Percentiles rank a stretch among this genome's conserved stretches.
Conservation (phyloP, 2,329 filamentous ascomycete species). For the Cladophialophora psammophila region DNA sequence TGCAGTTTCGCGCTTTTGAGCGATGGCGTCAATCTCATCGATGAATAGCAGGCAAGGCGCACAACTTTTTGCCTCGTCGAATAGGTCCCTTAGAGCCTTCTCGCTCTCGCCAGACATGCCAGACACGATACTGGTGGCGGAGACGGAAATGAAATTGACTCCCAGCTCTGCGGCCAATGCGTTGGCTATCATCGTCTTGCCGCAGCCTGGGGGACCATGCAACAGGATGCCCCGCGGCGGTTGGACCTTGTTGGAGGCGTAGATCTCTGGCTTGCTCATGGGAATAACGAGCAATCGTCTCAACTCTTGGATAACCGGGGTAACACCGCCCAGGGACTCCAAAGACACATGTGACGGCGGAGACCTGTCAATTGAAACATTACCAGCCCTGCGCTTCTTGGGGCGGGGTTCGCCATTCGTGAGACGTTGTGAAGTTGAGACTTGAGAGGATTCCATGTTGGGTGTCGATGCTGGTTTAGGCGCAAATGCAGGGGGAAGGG, state of each 20-base stretch:
- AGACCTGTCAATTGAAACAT: conserved; percentile 65
- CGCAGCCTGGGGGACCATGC: conserved; percentile 84
- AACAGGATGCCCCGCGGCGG: conserved; percentile 77
- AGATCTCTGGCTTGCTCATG: conserved; percentile 71
- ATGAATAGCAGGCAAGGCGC: conserved; percentile 92
- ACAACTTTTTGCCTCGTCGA: conserved; percentile 84
- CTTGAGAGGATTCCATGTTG: conserved; percentile 40
- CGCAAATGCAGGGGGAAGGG: conserved; percentile 32
- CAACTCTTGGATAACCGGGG: conserved; percentile 72
- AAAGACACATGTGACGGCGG: conserved; percentile 73
- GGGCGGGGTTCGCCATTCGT: conserved; percentile 70
- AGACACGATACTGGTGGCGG: conserved; percentile 79
- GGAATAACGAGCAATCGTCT: conserved; percentile 76
- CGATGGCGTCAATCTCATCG: conserved; percentile 90
- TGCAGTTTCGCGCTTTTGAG: conserved; percentile 81
- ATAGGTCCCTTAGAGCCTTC: conserved; percentile 82
- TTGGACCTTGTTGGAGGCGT: conserved; percentile 69
- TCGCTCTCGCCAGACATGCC: conserved; percentile 91
- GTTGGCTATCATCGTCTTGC: conserved; percentile 84
- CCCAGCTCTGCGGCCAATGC: conserved; percentile 78
- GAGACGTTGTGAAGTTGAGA: conserved; percentile 63
- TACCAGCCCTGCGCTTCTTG: conserved; percentile 68
- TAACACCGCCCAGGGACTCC: conserved; percentile 77
- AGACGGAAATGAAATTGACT: conserved; percentile 81
- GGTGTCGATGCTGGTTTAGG: conserved; percentile 15